Conservation (phyloP, 306 rosid genomes). For the Rosa rugosa region DNA sequence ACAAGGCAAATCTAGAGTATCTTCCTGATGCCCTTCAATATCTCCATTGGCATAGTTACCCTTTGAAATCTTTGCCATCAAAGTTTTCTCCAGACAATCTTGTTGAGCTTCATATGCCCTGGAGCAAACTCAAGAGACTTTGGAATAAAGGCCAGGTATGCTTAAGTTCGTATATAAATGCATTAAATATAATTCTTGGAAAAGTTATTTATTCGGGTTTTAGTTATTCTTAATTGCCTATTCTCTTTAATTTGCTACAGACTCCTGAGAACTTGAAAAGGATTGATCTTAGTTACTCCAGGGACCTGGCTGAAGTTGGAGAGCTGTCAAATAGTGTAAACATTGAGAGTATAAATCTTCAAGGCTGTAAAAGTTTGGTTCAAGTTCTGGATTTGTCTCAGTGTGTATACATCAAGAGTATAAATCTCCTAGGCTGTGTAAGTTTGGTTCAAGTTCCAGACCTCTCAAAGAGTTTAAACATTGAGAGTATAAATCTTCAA, state of each 20-base stretch:
- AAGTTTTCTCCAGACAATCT: background rate
- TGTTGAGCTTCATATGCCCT: background rate
- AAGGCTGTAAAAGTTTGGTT: too few relatives aligned
- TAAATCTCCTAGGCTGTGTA: background rate
- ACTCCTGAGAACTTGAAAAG: background rate
- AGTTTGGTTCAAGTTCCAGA: background rate
- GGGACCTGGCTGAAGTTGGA: background rate
- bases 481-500: too few relatives aligned
- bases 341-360: background rate
- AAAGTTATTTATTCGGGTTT: background rate
- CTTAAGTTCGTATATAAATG: too few relatives aligned
- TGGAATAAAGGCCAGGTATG: background rate
- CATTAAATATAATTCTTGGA: background rate
- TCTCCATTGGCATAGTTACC: background rate
- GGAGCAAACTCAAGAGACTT: background rate
- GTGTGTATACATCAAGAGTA: too few relatives aligned
- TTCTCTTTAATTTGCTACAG: slow-evolving; percentile 7
- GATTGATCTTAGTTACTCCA: background rate
- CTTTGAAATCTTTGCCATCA: background rate
- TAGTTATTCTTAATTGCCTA: background rate
- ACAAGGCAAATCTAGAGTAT: background rate
- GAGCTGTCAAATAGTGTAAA: background rate
- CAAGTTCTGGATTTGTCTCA: too few relatives aligned
- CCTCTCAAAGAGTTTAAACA: too few relatives aligned
- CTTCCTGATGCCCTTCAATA: slow-evolving; percentile 1